Conservation (phyloP, 1,284 basidiomycete genomes). For the Puccinia horiana region DNA sequence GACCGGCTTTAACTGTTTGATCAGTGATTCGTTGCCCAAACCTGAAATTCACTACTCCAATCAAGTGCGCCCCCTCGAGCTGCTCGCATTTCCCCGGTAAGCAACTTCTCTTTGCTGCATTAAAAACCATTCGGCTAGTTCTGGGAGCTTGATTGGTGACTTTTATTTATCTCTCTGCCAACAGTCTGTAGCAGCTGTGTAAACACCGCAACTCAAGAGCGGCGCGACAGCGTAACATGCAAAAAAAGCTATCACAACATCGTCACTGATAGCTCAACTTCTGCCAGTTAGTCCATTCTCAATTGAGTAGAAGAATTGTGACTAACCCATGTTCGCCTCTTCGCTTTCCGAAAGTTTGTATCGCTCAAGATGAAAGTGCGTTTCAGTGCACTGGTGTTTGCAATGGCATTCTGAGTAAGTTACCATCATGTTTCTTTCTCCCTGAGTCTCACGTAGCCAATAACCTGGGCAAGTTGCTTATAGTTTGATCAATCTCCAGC, state of each 20-base stretch:
- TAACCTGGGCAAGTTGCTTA: background rate
- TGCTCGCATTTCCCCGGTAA: conserved; percentile 16
- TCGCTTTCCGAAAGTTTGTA: background rate
- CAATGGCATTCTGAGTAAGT: conserved; percentile 21
- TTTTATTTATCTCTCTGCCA: background rate
- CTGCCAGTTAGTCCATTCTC: background rate
- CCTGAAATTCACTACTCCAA: background rate
- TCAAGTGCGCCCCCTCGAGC: conserved; percentile 5
- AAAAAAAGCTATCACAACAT: background rate
- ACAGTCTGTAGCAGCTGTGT: conserved; percentile 8
- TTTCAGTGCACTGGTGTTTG: conserved; percentile 15
- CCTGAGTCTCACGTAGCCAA: background rate
- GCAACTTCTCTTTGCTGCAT: background rate
- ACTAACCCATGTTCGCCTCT: background rate
- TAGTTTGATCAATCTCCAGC: background rate
- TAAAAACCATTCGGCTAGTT: background rate
- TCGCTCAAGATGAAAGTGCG: conserved; percentile 5
- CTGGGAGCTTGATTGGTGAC: background rate
- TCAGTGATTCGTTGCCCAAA: conserved; percentile 26
- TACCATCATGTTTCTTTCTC: background rate
- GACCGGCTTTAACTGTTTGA: background rate
- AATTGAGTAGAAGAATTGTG: background rate
- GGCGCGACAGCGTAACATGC: background rate
- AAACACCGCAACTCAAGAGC: conserved; percentile 6
- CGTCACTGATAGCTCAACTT: conserved; percentile 4